Percentiles rank a stretch among this genome's conserved stretches.
Conservation (phyloP, 208 protist genomes). For the Angomonas deanei region DNA sequence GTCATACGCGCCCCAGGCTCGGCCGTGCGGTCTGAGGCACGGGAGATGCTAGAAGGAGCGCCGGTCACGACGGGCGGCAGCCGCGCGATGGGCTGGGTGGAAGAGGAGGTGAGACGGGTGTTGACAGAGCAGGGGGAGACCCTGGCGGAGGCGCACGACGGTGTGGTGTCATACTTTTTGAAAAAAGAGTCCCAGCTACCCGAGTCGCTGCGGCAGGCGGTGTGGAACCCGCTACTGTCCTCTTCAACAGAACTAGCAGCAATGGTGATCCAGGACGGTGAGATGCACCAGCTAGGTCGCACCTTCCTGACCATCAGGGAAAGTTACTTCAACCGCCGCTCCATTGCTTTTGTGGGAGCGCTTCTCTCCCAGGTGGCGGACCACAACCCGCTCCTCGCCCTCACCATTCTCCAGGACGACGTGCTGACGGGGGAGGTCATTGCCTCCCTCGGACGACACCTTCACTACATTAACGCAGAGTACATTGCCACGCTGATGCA, state of each 20-base stretch:
- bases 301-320: background rate
- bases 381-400: conserved; percentile 32
- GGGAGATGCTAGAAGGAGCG: background rate
- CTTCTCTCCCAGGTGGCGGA: conserved; percentile 52
- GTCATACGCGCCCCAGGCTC: background rate
- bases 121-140: background rate
- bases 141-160: background rate
- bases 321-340: background rate
- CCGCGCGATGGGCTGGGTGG: background rate
- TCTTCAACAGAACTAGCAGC: conserved; percentile 27
- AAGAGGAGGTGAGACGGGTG: background rate
- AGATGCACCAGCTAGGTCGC: conserved; percentile 14
- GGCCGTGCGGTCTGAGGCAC: too few relatives aligned
- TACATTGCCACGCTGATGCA: conserved; percentile 24
- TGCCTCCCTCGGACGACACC: background rate
- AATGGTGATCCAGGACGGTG: conserved; percentile 10
- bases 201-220: conserved; percentile 16
- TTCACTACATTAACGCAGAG: conserved; percentile 18
- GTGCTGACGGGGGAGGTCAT: conserved; percentile 18
- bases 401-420: conserved; percentile 18
- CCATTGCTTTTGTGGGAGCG: conserved; percentile 7
- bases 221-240: conserved; percentile 33
- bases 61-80: background rate
- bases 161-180: conserved; percentile 2
- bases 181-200: conserved; percentile 10